Evolutionary conservation across 1,284 basidiomycete species (phyloP), one percentile per base, ranked within the genome.

Genomic region (Irpex sp.): DNA sequence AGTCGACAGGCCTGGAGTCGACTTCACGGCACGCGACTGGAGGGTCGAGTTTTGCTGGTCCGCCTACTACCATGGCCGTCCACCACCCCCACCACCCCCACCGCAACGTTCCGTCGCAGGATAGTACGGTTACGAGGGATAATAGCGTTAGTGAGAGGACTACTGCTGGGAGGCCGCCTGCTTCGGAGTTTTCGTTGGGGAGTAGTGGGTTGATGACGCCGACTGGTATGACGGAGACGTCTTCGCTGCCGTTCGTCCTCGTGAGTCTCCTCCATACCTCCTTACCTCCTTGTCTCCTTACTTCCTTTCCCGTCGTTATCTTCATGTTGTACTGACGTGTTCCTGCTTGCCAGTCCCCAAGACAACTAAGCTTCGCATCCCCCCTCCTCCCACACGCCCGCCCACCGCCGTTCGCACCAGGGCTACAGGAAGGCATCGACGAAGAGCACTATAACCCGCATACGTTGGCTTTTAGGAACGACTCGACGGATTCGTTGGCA

Each of bases 101-200:
- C 52, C n/a, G n/a, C 33, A 42, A 58, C 19, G 28, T 28, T 3
- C 4, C 28, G 28, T 18, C 23, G 6, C 8, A n/a, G 8, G 51
- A 48, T n/a, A 8, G 14, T 57, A 35, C 49, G 36, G 45, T 10
- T n/a, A 10, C 39, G n/a, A 42, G 39, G 39, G 28, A 28, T 28
- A 28, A 28, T 28, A 28, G 28, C 28, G 28, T 28, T 5, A 42
- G 39, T 42, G 39, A 42, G 39, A 5, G 39, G 39, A 42, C 7
- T 5, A n/a, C n/a, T 5, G 7, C 3, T 5, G 5, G 39, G 39
- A 42, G 39, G 4, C 28, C 9, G 45, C 56, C 62, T 6, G 52
- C 57, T 9, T 65, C 64, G 7, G 64, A 65, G 33, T 65, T 61
- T 47, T 61, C 64, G 36, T 60, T 65, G 16, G 57, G 42, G 10